Conservation (phyloP, 768 basidiomycete genomes). For the Leccinum arenicola region DNA sequence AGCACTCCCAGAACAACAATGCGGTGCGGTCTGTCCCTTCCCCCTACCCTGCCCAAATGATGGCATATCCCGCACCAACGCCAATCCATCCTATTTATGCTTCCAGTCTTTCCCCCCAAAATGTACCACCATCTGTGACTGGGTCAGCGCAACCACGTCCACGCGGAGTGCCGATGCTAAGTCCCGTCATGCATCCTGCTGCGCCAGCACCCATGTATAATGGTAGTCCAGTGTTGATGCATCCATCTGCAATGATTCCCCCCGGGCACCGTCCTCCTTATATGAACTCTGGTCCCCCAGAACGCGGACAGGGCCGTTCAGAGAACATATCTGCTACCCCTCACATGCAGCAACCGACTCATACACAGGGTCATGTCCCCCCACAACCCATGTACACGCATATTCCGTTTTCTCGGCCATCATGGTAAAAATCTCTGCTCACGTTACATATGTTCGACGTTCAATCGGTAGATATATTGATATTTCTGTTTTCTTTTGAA, state of each 20-base stretch:
- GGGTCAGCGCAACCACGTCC: constrained; percentile 39
- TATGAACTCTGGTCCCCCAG: constrained; percentile 46
- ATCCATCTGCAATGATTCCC: constrained; percentile 40
- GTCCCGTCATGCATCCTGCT: constrained; percentile 69
- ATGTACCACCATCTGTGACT: constrained; percentile 26
- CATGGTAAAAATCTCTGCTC: constrained; percentile 27
- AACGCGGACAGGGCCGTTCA: constrained; percentile 47
- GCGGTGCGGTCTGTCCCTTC: constrained; percentile 56
- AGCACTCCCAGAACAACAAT: constrained; percentile 42
- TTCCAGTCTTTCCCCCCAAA: constrained; percentile 39
- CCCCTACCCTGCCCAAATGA: constrained; percentile 62
- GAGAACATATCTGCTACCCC: constrained; percentile 42
- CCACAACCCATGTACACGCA: constrained; percentile 32
- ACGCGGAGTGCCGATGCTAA: constrained; percentile 60
- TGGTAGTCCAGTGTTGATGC: constrained; percentile 69
- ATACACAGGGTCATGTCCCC: constrained; percentile 24
- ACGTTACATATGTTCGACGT: constrained; percentile 19
- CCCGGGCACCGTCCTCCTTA: constrained; percentile 35
- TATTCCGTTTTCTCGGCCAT: constrained; percentile 28
- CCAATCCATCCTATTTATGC: constrained; percentile 47
- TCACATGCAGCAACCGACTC: constrained; percentile 38
- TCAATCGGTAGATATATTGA: constrained; percentile 31
- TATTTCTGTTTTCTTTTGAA: constrained; percentile 27
- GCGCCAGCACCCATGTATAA: constrained; percentile 56
- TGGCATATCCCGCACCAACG: constrained; percentile 61